Evolutionary conservation across 2,329 filamentous ascomycete species (phyloP), one percentile per base, ranked within the genome.

Genomic region (Penicillium sp.): DNA sequence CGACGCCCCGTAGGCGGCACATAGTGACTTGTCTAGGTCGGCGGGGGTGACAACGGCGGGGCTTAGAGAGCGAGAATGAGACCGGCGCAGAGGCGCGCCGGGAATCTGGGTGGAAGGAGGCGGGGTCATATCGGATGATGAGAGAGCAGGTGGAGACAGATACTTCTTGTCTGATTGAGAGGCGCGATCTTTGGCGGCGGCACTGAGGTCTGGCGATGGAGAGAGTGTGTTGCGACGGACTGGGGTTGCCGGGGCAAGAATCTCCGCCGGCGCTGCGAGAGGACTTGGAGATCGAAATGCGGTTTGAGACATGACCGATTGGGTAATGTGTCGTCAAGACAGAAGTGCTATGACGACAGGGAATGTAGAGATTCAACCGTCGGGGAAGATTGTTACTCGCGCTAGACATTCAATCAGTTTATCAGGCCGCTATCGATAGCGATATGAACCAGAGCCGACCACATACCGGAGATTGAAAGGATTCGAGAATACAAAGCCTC

Each of bases 101-200:
- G 81, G 80, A 7, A 83, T 70, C 69, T 89, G 87, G 2, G 85
- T 84, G 2, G 87, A 89, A 10, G 86, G 86, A 26, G 87, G 87
- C 13, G 87, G 86, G 13, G 87, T 89, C 77, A 87, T 84, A 42
- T 79, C 75, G 46, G 74, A 76, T n/a, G 83, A 83, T 22, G 80
- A 82, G 49, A 78, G 75, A 26, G 77, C 76, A 38, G 77, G 79
- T 11, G 79, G 80, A 25, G 80, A 78, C 69, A 77, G 71, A 70
- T 73, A 69, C 52, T 69, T 70, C 57, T 73, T 72, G 45, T 75
- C 70, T 40, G 75, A 74, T 37, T 75, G 67, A 7, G 72, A 73
- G 33, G 72, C 70, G 57, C 75, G 74, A 45, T 67, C 68, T 35
- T 71, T 71, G 35, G 72, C 68, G 53, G 69, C 67, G 49, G 63